phyloP scores from a whole-genome alignment of 139 green algal genomes.

The Auxenochlorella pyrenoidosa region DNA sequence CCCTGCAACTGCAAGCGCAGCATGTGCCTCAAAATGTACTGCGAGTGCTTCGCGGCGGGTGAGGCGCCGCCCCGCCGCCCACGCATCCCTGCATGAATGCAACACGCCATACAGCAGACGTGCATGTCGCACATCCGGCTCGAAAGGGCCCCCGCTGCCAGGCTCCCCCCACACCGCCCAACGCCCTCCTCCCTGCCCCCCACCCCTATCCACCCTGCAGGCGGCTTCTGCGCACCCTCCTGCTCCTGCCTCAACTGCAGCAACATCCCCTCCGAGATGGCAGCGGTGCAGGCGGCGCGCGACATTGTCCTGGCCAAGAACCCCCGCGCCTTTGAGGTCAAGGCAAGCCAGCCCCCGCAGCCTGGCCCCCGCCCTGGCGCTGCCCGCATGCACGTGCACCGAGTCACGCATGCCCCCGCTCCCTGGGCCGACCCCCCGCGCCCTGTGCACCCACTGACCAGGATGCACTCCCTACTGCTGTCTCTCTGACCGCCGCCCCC shows the following conservation, averaged over 20 bases:
- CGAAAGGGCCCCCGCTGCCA: background rate
- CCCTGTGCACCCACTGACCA: no score
- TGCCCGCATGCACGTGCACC: no score
- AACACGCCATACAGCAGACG: no score
- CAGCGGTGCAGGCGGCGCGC: slow-evolving; percentile 29
- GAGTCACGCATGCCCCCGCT: no score
- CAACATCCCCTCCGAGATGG: slow-evolving; percentile 57
- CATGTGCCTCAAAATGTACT: slow-evolving; percentile 94
- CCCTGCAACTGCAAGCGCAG: slow-evolving; percentile 91
- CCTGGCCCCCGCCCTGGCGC: no score
- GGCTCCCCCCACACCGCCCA: background rate
- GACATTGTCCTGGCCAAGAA: slow-evolving; percentile 60
- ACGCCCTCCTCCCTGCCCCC: background rate
- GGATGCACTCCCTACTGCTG: no score
- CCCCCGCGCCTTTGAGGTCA: slow-evolving; percentile 76
- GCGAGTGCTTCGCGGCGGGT: slow-evolving; percentile 85
- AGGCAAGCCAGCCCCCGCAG: slow-evolving; percentile 62
- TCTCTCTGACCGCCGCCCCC: no score
- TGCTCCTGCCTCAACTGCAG: slow-evolving; percentile 77
- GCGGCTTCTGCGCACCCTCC: slow-evolving; percentile 47
- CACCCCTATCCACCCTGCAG: background rate
- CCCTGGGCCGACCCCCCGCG: no score
- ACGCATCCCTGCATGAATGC: no score
- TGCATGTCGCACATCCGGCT: background rate
- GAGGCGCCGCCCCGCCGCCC: background rate